Percentiles rank a stretch among this genome's conserved stretches.
These are phyloP conservation scores for Metschnikowia sp. DNA, from an alignment of 805 yeast species.

Conservation along the genomic window DNA sequence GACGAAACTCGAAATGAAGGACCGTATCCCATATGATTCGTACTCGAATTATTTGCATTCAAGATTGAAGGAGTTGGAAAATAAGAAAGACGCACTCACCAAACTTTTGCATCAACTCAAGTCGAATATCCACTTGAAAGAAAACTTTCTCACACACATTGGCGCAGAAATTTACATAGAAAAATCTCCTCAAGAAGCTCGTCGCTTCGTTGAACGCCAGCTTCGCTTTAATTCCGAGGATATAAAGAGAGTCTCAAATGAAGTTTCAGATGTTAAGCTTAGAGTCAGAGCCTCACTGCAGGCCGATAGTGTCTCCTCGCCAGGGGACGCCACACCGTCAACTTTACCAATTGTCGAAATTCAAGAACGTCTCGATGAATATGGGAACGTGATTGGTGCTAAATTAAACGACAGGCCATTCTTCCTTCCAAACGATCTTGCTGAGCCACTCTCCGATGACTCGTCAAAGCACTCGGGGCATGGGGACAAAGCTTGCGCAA, in stretches of 20 bases:
- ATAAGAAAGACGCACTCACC: background rate
- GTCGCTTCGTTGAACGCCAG: conserved; percentile 24
- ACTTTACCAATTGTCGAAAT: conserved; percentile 73
- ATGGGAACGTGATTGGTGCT: conserved; percentile 58
- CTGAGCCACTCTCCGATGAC: too few relatives aligned
- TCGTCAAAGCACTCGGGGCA: too few relatives aligned
- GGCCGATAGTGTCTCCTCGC: background rate
- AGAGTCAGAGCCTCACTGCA: background rate
- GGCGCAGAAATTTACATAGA: conserved; percentile 9
- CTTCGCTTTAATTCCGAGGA: conserved; percentile 32
- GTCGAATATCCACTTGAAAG: background rate
- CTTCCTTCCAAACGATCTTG: too few relatives aligned
- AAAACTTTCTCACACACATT: conserved; percentile 4
- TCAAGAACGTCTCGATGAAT: conserved; percentile 73
- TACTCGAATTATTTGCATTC: too few relatives aligned
- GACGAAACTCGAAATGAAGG: too few relatives aligned
- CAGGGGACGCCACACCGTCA: conserved; percentile 2
- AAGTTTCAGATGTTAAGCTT: conserved; percentile 22
- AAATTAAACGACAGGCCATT: conserved; percentile 22
- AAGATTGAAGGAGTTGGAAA: background rate
- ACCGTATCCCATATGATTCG: too few relatives aligned
- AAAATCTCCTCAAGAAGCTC: conserved; percentile 23
- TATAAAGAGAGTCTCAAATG: conserved; percentile 35
- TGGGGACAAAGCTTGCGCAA: too few relatives aligned
- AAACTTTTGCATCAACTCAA: background rate